Evolutionary conservation across 2,329 filamentous ascomycete genomes (phyloP).

Genomic region (Aspergillus sp.): DNA sequence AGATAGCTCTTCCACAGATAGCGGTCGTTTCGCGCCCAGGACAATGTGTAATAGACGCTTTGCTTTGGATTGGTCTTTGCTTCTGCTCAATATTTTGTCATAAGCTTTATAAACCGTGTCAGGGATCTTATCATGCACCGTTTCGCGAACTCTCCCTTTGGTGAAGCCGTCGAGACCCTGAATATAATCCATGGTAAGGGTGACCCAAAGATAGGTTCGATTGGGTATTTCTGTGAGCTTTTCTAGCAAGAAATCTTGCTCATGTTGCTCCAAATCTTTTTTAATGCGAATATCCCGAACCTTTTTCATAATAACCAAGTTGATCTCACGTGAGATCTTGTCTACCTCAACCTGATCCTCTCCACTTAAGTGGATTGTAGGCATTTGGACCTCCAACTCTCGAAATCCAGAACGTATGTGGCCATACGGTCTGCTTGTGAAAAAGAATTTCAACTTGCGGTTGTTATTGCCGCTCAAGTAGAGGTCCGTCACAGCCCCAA

Average conservation of each 20-base stretch:
- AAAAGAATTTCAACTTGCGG: slow-evolving; percentile 29
- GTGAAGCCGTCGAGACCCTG: not conserved
- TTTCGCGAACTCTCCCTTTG: not conserved
- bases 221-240: slow-evolving; percentile 23
- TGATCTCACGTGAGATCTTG: slow-evolving; percentile 17
- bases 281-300: slow-evolving; percentile 4
- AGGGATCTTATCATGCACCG: not conserved
- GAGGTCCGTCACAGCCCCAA: slow-evolving; percentile 15
- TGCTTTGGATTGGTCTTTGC: not conserved
- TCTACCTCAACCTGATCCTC: slow-evolving; percentile 11
- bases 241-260: slow-evolving; percentile 12
- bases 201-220: slow-evolving; percentile 37
- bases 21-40: slow-evolving; percentile 1
- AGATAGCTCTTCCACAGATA: slow-evolving; percentile 5
- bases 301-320: slow-evolving; percentile 14
- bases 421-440: slow-evolving; percentile 19
- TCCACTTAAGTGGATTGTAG: slow-evolving; percentile 12
- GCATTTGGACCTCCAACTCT: slow-evolving; percentile 3
- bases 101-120: slow-evolving; percentile 4
- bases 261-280: slow-evolving; percentile 8
- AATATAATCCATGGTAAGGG: slow-evolving; percentile 6
- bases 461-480: slow-evolving; percentile 9
- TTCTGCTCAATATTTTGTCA: slow-evolving; percentile 2
- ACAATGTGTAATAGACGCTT: slow-evolving; percentile 5
- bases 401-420: slow-evolving; percentile 11